Conservation (phyloP, 805 yeast genomes). For the Alloascoidea hylecoeti region DNA sequence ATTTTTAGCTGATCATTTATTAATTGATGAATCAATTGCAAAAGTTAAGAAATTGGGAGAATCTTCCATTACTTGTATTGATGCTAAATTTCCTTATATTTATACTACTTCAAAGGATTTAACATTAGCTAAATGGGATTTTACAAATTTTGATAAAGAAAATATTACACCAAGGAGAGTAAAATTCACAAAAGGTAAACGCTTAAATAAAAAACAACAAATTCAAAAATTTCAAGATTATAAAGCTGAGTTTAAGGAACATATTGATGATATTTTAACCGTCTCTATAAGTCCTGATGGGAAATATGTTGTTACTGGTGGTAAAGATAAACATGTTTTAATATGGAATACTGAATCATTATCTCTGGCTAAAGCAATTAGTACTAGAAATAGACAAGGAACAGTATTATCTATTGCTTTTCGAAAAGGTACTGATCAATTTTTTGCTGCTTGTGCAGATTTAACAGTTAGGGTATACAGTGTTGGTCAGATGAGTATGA, state of each 20-base stretch:
- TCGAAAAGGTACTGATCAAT: conserved; percentile 68
- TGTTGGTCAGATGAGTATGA: conserved; percentile 72
- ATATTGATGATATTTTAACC: conserved; percentile 59
- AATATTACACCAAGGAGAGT: conserved; percentile 58
- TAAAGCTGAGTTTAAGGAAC: conserved; percentile 53
- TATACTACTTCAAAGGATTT: conserved; percentile 77
- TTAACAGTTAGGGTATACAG: conserved; percentile 80
- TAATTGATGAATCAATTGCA: conserved; percentile 18
- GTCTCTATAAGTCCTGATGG: conserved; percentile 85
- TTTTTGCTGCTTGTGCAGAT: conserved; percentile 90
- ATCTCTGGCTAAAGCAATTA: conserved; percentile 63
- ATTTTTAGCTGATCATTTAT: conserved; percentile 38
- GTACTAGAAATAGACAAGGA: conserved; percentile 58
- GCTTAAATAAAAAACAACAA: conserved; percentile 21
- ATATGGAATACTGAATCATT: conserved; percentile 80
- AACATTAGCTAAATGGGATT: conserved; percentile 70
- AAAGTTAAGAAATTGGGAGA: conserved; percentile 5
- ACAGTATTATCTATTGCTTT: conserved; percentile 62
- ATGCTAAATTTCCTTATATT: conserved; percentile 45
- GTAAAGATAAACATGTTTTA: conserved; percentile 64
- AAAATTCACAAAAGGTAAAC: conserved; percentile 39
- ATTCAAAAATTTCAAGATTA: conserved; percentile 11
- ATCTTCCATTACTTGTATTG: conserved; percentile 20
- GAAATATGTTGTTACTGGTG: conserved; percentile 81
- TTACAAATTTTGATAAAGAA: conserved; percentile 30